Base-by-base conservation (phyloP, 257 asterid species). In the Eustoma russellianum region DNA sequence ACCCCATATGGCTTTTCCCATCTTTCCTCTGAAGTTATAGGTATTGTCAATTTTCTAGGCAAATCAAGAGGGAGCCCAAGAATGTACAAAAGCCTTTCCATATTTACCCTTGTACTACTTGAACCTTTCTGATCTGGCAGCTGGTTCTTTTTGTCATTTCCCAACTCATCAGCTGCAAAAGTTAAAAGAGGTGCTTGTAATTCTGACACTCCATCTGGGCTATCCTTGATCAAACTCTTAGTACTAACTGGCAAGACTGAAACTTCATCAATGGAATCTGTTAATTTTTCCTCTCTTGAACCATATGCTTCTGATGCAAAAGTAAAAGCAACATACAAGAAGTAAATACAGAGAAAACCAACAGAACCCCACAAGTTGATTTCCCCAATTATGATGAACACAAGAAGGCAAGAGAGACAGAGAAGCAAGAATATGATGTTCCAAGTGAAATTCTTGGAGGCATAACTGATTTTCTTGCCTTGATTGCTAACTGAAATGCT, bases 311-410 rank as follows among this genome's bases (percentile, higher is more conserved):
- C 61, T 18, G 60, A 62, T 13, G 35, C 17, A 19, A 64, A 64
- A 45, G 55, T 35, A 1, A 55, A 34, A 40, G 30, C 52, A 0
- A 19, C 61, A 16, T 70, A 70, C 15, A 70, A 0, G 5, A 64
- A 17, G 61, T 64, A 64, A 12, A 64, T 38, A 50, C 63, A 56
- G 17, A 64, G 48, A 59, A 70, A 64, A 50, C 48, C 60, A 12
- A 64, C 60, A 46, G 71, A 70, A 46, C 61, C 64, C 61, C 70
- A 70, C 50, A 70, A 34, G 46, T 52, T 64, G 53, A 70, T 60
- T 33, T 60, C 55, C 16, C 75, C 67, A 3, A 64, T 13, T n/a
- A 55, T 28, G 43, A 70, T 33, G 17, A 70, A 46, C 57, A 56
- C 40, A n/a, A 65, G 48, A 35, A 67, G 64, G 41, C 53, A 55